These are phyloP conservation scores for Scheffersomyces lignicola DNA, from an alignment of 1,139 yeast species.

Conservation along the genomic window DNA sequence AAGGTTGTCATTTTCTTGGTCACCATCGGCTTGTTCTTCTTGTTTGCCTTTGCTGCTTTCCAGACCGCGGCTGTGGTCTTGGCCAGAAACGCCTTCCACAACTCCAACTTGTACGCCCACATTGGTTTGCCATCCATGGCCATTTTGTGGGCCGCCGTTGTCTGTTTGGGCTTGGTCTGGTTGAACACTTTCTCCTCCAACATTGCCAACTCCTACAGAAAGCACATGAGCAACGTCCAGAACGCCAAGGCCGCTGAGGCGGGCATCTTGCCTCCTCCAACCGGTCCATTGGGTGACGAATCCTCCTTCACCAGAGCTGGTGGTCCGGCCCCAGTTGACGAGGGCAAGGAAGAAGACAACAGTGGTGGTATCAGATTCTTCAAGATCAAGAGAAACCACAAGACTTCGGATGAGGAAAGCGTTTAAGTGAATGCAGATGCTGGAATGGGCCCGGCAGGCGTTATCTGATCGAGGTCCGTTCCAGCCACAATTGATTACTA, in stretches of 20 bases:
- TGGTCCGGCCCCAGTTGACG: slow-evolving; percentile 28
- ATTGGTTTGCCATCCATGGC: slow-evolving; percentile 63
- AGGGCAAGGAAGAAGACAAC: slow-evolving; percentile 33
- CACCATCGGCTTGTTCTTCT: slow-evolving; percentile 52
- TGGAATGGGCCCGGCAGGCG: too few relatives aligned
- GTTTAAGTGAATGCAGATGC: slow-evolving; percentile 39
- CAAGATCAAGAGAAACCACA: slow-evolving; percentile 70
- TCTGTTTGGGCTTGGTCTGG: slow-evolving; percentile 50
- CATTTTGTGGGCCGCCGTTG: slow-evolving; percentile 70
- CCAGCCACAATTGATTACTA: too few relatives aligned
- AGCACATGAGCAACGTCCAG: slow-evolving; percentile 41
- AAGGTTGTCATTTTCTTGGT: slow-evolving; percentile 56
- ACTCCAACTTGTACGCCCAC: slow-evolving; percentile 40
- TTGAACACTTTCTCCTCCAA: slow-evolving; percentile 56
- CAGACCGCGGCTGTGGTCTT: slow-evolving; percentile 68
- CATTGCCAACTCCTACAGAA: slow-evolving; percentile 47
- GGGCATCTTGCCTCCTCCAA: slow-evolving; percentile 8
- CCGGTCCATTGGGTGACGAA: slow-evolving; percentile 33
- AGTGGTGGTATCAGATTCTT: slow-evolving; percentile 74
- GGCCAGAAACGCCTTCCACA: slow-evolving; percentile 63
- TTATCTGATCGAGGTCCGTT: too few relatives aligned
- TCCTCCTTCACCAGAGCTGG: slow-evolving; percentile 47
- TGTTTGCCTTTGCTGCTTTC: slow-evolving; percentile 59
- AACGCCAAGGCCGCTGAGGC: slow-evolving; percentile 19
- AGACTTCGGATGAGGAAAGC: slow-evolving; percentile 60